Evolutionary conservation across 805 yeast genomes (phyloP).

Genomic region (Metschnikowia noctiluminum): DNA sequence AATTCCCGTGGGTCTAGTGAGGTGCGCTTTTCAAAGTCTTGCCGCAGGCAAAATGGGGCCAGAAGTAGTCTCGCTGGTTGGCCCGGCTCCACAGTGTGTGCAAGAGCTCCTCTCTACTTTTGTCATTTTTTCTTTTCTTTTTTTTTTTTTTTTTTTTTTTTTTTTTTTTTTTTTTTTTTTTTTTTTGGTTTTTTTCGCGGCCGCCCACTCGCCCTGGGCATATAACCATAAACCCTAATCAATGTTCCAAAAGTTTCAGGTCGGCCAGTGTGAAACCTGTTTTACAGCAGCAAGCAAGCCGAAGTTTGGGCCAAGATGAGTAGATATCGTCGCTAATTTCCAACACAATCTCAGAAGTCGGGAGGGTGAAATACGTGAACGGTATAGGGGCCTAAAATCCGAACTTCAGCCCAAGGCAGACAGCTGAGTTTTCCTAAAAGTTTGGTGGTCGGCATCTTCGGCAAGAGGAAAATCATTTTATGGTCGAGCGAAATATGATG

Average conservation of each 20-base stretch:
- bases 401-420: too few relatives aligned
- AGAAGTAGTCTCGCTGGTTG: neutral
- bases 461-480: too few relatives aligned
- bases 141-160: too few relatives aligned
- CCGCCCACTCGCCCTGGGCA: neutral
- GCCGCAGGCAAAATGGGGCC: neutral
- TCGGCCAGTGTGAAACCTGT: neutral
- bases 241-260: neutral
- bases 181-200: neutral
- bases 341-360: too few relatives aligned
- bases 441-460: too few relatives aligned
- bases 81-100: conserved; percentile 3
- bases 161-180: neutral
- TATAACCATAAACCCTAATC: neutral
- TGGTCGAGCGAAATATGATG: too few relatives aligned
- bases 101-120: neutral
- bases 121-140: neutral
- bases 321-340: neutral
- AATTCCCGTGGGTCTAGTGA: neutral
- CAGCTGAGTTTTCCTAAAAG: too few relatives aligned
- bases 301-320: neutral
- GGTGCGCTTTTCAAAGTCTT: neutral
- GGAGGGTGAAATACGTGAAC: too few relatives aligned
- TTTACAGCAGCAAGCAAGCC: neutral
- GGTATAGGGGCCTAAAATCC: too few relatives aligned